These are phyloP conservation scores for Rhazya stricta DNA, from an alignment of 257 asterid species.

Conservation along the genomic window DNA sequence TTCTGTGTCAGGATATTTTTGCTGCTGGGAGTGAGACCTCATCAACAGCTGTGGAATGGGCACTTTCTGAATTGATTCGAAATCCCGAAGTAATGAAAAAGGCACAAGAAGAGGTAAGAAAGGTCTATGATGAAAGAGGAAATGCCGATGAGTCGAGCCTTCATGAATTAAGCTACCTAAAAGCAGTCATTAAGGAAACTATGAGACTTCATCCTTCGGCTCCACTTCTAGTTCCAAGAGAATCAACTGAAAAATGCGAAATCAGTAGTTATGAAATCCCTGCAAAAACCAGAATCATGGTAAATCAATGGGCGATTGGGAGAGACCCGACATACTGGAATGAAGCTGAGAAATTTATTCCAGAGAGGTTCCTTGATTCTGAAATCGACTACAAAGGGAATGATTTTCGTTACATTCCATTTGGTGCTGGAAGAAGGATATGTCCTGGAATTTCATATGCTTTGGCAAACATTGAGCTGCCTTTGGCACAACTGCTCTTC, in stretches of 20 bases:
- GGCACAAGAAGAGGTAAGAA: no score
- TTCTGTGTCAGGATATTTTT: conserved; percentile 4
- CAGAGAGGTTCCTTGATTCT: not conserved
- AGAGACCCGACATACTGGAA: no score
- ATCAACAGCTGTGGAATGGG: no score
- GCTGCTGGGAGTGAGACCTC: conserved; percentile 1
- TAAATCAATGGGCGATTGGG: no score
- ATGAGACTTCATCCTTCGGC: not conserved
- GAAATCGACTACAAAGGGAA: not conserved
- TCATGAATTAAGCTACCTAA: not conserved
- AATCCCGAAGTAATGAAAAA: no score
- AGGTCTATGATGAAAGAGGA: not conserved
- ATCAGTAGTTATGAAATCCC: no score
- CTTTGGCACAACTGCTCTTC: not conserved
- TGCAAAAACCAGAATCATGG: no score
- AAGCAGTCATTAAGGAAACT: not conserved
- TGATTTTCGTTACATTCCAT: not conserved
- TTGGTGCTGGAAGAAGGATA: no score
- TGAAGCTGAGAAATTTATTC: no score
- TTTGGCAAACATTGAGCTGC: not conserved
- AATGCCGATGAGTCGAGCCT: not conserved
- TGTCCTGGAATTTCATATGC: not conserved
- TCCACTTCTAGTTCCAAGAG: no score
- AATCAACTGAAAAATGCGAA: no score
- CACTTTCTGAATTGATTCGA: no score